Evolutionary conservation across 164 flowering plant species (phyloP).

Genomic region (Liquidambar formosana): DNA sequence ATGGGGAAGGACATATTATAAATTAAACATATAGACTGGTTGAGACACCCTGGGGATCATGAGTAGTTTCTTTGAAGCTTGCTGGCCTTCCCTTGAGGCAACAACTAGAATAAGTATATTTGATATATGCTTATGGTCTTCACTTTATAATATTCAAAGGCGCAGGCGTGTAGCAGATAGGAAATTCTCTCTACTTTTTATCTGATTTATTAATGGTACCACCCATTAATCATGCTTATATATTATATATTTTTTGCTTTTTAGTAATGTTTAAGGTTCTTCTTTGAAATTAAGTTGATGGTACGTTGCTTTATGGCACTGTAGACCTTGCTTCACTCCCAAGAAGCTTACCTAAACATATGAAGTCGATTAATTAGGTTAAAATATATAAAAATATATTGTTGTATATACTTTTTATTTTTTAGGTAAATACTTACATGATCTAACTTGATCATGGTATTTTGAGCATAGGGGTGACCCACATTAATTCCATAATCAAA

Average conservation of each 20-base stretch:
- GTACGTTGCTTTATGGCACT: too few relatives aligned
- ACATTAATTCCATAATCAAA: too few relatives aligned
- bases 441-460: too few relatives aligned
- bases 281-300: background rate
- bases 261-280: background rate
- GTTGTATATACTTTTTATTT: too few relatives aligned
- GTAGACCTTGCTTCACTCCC: too few relatives aligned
- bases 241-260: background rate
- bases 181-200: conserved; percentile 4
- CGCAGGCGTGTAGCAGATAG: background rate
- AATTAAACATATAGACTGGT: background rate
- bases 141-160: conserved; percentile 17
- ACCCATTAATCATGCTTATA: background rate
- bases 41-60: background rate
- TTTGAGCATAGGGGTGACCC: too few relatives aligned
- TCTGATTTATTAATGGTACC: background rate
- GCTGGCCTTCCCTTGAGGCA: background rate
- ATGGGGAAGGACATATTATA: background rate
- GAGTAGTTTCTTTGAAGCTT: conserved; percentile 1
- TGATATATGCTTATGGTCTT: conserved; percentile 11
- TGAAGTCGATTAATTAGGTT: too few relatives aligned
- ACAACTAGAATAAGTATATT: conserved; percentile 3
- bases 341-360: too few relatives aligned
- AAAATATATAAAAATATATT: too few relatives aligned
- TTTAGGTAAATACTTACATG: too few relatives aligned